Evolutionary conservation across 345 rosid species (phyloP).

Genomic region (Salix exigua): DNA sequence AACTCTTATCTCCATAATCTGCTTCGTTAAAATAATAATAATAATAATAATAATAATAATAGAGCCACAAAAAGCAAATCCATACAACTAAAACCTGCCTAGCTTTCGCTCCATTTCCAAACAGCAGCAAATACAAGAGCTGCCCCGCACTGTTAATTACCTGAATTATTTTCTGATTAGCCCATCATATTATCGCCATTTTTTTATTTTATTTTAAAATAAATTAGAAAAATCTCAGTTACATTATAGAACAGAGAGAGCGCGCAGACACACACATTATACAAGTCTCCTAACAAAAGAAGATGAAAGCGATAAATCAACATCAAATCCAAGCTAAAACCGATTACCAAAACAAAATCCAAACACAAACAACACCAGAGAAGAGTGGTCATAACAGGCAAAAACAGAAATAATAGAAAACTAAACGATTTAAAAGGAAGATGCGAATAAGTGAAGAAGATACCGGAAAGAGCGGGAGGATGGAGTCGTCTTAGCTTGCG

Average conservation of each 20-base stretch:
- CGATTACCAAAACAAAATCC: not conserved
- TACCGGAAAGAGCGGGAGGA: conserved; percentile 19
- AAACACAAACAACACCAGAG: not conserved
- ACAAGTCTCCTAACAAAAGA: not conserved
- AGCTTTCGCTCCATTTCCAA: not conserved
- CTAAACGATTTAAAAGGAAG: too few species aligned
- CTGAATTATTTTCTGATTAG: too few species aligned
- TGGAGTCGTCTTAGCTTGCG: conserved; percentile 12
- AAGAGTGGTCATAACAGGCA: not conserved
- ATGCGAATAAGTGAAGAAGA: not conserved
- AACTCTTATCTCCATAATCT: not conserved
- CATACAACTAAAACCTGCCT: not conserved
- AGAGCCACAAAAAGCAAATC: not conserved
- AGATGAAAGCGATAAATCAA: not conserved
- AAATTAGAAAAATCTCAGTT: not conserved
- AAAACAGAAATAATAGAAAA: not conserved
- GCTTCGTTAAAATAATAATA: not conserved
- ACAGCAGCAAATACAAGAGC: not conserved
- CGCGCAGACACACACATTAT: not conserved
- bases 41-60: not conserved
- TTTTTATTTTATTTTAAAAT: too few species aligned
- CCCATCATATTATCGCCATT: too few species aligned
- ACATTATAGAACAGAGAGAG: not conserved
- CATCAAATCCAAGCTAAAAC: conserved; percentile 5
- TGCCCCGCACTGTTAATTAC: too few species aligned